phyloP scores from a whole-genome alignment of 2,329 filamentous ascomycete genomes.

The Chrysoporthe deuterocubensis region DNA sequence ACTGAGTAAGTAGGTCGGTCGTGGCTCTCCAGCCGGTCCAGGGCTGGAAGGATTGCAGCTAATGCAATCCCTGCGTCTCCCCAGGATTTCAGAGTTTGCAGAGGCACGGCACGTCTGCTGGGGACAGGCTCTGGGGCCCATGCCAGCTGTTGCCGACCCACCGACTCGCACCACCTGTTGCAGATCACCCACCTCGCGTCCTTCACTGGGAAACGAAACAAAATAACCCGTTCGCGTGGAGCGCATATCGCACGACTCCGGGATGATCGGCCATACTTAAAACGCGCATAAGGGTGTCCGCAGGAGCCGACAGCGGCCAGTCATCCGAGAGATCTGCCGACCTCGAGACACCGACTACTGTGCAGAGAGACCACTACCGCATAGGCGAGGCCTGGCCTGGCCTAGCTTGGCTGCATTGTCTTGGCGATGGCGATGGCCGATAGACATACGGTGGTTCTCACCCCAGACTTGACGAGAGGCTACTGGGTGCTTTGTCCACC shows the following conservation, averaged over 20 bases:
- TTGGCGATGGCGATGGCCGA: neutral
- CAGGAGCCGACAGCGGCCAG: neutral
- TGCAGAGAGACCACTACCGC: neutral
- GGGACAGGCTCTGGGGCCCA: neutral
- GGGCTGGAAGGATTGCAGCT: too few species aligned
- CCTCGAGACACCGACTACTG: neutral
- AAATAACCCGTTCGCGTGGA: neutral
- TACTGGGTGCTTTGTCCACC: too few species aligned
- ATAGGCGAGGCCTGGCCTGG: too few species aligned
- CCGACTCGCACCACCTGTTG: neutral
- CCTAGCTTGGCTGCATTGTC: too few species aligned
- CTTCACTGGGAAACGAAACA: constrained; percentile 17
- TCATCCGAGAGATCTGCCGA: neutral
- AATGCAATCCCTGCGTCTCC: too few species aligned
- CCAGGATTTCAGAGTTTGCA: too few species aligned
- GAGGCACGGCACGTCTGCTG: neutral
- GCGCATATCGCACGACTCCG: neutral
- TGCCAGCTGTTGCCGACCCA: neutral
- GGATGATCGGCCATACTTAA: neutral
- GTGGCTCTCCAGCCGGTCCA: too few species aligned
- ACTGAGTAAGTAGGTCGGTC: too few species aligned
- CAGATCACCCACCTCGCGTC: neutral
- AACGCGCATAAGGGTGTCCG: neutral
- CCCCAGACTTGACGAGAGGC: neutral
- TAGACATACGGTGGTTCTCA: neutral